Evolutionary conservation across 2,329 filamentous ascomycete species (phyloP), one percentile per base, ranked within the genome.

Genomic region (Ceratocystis variospora): DNA sequence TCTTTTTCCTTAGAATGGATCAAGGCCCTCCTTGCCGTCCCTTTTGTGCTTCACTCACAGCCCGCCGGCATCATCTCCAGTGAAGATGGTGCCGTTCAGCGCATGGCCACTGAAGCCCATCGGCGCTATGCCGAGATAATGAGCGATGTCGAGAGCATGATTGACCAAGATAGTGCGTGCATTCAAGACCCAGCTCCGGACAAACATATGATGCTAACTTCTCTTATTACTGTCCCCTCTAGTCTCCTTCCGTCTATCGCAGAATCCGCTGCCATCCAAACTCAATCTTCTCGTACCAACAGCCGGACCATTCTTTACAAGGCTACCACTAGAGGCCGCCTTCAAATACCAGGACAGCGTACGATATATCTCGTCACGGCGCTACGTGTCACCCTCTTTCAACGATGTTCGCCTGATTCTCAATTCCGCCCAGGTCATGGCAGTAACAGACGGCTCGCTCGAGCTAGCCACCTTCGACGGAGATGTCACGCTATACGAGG

Each of bases 401-500:
- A 99, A 99, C 77, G 94, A 99, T 74, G 86, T 99, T 68, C 86
- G 94, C 1, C 81, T 96, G 28, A 88, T 96, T 63, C 83, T 99
- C 71, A 99, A 99, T 77, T 94, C 94, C 48, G 92, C 94, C 19
- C 94, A 99, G 76, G 81, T 93, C 68, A 91, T 96, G 86, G 90
- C 90, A 48, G 83, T 97, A n/a, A 87, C 90, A 17, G 84, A 84
- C 28, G 87, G 88, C 25, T 82, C 84, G 3, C 81, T 96, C 7
- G 86, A 94, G 71, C 82, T 99, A 3, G 87, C 96, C 65, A 99
- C 94, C 0, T 99, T 99, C 74, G 94, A 99, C 75, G 94, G 94
- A 76, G 94, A 99, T 76, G 91, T 99, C 63, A 99, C 94, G 0
- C 81, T 99, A 25, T 99, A 99, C 74, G 88, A 91, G 67, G 89